Conservation (phyloP, 331 rosid genomes). For the Quercus lobata region DNA sequence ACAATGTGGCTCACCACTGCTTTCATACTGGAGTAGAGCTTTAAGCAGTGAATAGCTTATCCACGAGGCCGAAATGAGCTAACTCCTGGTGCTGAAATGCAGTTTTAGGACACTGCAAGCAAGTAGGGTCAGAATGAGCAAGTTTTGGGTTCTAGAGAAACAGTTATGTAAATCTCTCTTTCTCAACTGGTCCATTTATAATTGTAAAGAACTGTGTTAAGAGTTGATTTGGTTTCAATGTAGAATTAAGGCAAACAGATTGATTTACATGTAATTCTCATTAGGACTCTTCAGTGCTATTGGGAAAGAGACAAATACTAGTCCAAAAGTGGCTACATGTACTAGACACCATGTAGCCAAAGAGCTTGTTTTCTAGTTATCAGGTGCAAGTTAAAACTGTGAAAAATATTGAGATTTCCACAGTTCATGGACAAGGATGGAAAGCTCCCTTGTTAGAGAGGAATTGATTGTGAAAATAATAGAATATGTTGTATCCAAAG, state of each 20-base stretch:
- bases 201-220: not conserved
- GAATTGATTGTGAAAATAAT: too few relatives aligned
- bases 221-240: not conserved
- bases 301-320: not conserved
- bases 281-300: not conserved
- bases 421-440: too few relatives aligned
- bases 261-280: not conserved
- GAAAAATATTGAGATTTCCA: too few relatives aligned
- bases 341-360: not conserved
- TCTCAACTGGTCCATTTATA: not conserved
- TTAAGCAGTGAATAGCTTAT: not conserved
- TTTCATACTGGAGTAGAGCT: not conserved
- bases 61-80: not conserved
- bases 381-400: too few relatives aligned
- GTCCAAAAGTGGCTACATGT: not conserved
- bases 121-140: not conserved
- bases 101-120: not conserved
- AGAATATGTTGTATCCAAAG: too few relatives aligned
- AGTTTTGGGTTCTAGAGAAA: not conserved
- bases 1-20: not conserved
- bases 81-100: not conserved
- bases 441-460: too few relatives aligned
- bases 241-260: not conserved
- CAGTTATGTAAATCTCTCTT: not conserved
- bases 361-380: not conserved